These are phyloP conservation scores for Scleromitrula shiraiana DNA, from an alignment of 2,329 filamentous ascomycete genomes.

Conservation along the genomic window DNA sequence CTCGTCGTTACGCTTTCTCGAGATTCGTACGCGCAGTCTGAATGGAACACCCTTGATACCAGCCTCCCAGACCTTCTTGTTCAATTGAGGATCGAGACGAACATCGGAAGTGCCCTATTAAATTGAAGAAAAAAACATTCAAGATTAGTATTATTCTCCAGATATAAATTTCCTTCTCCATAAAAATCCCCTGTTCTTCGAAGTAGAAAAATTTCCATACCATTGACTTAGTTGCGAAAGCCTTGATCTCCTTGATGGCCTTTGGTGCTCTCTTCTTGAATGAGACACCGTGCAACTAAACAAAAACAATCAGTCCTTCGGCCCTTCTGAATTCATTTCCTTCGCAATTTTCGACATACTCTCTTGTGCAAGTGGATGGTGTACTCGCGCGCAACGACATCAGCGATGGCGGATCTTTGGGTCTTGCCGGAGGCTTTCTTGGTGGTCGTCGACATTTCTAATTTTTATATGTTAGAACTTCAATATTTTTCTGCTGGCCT, in stretches of 20 bases:
- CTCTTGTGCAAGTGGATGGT: conserved; percentile 99
- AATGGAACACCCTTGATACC: conserved; percentile 98
- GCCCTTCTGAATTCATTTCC: conserved; percentile 2
- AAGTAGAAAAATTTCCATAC: conserved; percentile 48
- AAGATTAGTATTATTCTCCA: conserved; percentile 3
- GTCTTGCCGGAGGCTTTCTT: conserved; percentile 65
- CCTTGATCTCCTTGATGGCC: conserved; percentile 99
- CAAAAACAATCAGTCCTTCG: conserved; percentile 41
- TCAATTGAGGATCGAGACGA: conserved; percentile 95
- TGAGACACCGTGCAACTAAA: conserved; percentile 85
- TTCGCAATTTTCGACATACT: conserved; percentile 52
- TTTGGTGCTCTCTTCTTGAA: conserved; percentile 99
- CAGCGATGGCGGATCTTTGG: conserved; percentile 88
- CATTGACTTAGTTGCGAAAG: conserved; percentile 90
- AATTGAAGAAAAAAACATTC: conserved; percentile 21
- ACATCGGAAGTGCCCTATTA: conserved; percentile 88
- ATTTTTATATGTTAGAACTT: conserved; percentile 4
- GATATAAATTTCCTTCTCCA: background rate
- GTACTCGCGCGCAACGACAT: conserved; percentile 99
- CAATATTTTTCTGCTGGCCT: background rate
- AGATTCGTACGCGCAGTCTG: conserved; percentile 96
- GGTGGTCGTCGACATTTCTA: conserved; percentile 56
- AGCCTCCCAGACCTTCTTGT: conserved; percentile 99
- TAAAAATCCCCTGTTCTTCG: background rate
- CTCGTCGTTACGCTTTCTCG: conserved; percentile 99